phyloP scores from a whole-genome alignment of 495 filamentous ascomycete species.

The Melanomma pulvis-pyrius region DNA sequence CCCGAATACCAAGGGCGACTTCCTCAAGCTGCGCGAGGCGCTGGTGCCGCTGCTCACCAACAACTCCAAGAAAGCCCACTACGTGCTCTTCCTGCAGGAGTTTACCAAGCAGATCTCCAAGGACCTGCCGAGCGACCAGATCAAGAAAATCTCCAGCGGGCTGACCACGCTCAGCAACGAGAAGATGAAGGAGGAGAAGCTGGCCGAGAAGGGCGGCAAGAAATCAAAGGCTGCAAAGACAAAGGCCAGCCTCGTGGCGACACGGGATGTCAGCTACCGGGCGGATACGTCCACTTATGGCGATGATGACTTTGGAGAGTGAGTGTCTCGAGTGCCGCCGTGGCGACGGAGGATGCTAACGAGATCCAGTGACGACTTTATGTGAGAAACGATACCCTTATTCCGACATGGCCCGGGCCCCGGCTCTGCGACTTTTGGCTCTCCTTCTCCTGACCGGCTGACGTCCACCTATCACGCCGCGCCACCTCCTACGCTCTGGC shows the following conservation, averaged over 20 bases:
- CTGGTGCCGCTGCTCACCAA: conserved; percentile 72
- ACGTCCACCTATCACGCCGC: conserved; percentile 2
- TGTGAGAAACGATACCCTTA: conserved; percentile 41
- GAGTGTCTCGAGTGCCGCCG: conserved; percentile 47
- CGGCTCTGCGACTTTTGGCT: not conserved
- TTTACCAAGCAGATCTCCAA: conserved; percentile 84
- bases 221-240: conserved; percentile 95
- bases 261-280: conserved; percentile 61
- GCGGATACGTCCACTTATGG: conserved; percentile 76
- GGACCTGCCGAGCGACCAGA: conserved; percentile 85
- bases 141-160: conserved; percentile 88
- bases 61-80: conserved; percentile 87
- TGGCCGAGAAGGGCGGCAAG: conserved; percentile 90
- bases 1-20: conserved; percentile 82
- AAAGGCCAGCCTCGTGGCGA: conserved; percentile 78
- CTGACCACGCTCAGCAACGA: conserved; percentile 89
- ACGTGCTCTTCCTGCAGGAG: conserved; percentile 84
- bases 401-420: not conserved
- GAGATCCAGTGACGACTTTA: conserved; percentile 46
- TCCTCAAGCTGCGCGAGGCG: conserved; percentile 70
- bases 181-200: conserved; percentile 99
- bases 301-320: conserved; percentile 76
- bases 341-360: conserved; percentile 8
- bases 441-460: conserved; percentile 1
- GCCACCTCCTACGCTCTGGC: not conserved